phyloP scores from a whole-genome alignment of 2,329 filamentous ascomycete genomes.

The Clarireedia paspali region DNA sequence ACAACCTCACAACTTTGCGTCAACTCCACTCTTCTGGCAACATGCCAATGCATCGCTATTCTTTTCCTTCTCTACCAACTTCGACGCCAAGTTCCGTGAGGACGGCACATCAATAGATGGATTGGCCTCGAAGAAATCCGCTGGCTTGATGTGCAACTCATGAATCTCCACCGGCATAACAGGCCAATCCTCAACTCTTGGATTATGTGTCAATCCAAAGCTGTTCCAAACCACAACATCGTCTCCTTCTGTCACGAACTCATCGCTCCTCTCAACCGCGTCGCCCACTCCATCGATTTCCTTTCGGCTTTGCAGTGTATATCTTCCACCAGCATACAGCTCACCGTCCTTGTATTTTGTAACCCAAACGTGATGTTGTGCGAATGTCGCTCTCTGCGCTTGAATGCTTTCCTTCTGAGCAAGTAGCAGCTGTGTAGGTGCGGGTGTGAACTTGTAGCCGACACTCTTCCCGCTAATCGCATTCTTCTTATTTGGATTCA shows the following conservation, averaged over 20 bases:
- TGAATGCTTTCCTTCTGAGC: conserved; percentile 77
- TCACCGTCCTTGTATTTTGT: conserved; percentile 63
- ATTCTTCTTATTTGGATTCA: conserved; percentile 72
- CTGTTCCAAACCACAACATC: conserved; percentile 90
- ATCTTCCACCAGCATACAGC: conserved; percentile 28
- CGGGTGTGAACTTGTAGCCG: conserved; percentile 79
- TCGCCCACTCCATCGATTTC: conserved; percentile 43
- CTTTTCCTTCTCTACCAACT: background rate
- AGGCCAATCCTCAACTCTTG: conserved; percentile 81
- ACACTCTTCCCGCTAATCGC: conserved; percentile 75
- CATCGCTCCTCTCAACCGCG: conserved; percentile 72
- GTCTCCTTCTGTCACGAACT: conserved; percentile 64
- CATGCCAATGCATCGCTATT: conserved; percentile 19
- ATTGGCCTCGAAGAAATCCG: conserved; percentile 43
- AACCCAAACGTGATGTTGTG: conserved; percentile 78
- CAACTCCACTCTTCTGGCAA: no score
- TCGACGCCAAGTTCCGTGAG: background rate
- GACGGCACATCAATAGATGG: conserved; percentile 39
- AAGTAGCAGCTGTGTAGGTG: conserved; percentile 71
- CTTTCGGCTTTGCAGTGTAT: conserved; percentile 27
- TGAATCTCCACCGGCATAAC: conserved; percentile 75
- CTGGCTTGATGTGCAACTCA: conserved; percentile 51
- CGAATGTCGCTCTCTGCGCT: conserved; percentile 85
- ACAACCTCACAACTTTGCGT: no score
- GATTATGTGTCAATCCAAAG: conserved; percentile 85